Percentiles rank a stretch among this genome's conserved stretches.
Conservation (phyloP, 768 basidiomycete species). For the Nidularia sp. region DNA sequence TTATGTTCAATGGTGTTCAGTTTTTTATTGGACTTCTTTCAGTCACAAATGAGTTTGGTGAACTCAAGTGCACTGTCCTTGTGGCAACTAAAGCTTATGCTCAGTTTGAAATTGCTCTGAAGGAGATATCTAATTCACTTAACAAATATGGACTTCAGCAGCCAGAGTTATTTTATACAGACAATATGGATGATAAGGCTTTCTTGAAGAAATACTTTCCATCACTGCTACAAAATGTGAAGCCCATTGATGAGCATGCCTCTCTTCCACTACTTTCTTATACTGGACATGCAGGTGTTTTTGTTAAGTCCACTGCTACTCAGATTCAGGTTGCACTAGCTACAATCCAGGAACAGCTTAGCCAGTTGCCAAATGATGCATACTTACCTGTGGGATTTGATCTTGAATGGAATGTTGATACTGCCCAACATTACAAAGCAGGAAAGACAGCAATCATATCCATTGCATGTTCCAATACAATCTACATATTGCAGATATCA, state of each 20-base stretch:
- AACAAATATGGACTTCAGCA: constrained; percentile 9
- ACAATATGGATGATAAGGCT: constrained; percentile 11
- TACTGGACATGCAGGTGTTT: constrained; percentile 3
- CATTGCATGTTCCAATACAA: background rate
- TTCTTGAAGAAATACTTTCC: constrained; percentile 14
- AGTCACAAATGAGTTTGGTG: constrained; percentile 19
- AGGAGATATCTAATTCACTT: constrained; percentile 7
- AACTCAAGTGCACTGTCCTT: constrained; percentile 13
- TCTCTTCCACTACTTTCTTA: constrained; percentile 9
- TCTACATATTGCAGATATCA: background rate
- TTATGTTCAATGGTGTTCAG: constrained; percentile 16
- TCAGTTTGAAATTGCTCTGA: constrained; percentile 14
- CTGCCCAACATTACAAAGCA: background rate
- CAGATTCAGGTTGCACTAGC: background rate
- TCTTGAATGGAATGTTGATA: background rate
- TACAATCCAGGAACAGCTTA: background rate
- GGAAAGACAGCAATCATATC: background rate
- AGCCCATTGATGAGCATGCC: constrained; percentile 16
- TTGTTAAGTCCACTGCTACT: background rate
- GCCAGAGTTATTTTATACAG: constrained; percentile 10
- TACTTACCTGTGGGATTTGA: background rate
- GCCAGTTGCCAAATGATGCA: background rate
- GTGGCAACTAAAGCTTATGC: constrained; percentile 23
- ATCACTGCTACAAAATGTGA: constrained; percentile 15
- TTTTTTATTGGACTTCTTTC: constrained; percentile 19